phyloP scores from a whole-genome alignment of 1,139 yeast genomes.

The Debaryomycetaceae sp. region DNA sequence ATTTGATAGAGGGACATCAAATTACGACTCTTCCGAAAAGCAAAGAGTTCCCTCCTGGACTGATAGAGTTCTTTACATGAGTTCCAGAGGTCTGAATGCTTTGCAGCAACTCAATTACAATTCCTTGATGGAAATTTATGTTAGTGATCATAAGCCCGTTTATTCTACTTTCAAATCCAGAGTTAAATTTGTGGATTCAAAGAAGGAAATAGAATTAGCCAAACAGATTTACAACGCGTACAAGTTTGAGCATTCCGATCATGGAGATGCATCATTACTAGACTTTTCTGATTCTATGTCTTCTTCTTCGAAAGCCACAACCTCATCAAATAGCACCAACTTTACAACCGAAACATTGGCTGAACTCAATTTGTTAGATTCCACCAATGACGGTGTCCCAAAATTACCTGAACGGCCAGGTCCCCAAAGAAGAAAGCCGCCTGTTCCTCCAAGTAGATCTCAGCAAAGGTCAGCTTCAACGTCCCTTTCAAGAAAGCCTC shows the following conservation, averaged over 20 bases:
- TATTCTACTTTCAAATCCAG: conserved; percentile 67
- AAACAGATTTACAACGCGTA: conserved; percentile 29
- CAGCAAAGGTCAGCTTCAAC: conserved; percentile 5
- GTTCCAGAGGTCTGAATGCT: conserved; percentile 39
- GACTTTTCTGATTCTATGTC: conserved; percentile 14
- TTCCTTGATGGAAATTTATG: conserved; percentile 49
- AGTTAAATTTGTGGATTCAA: conserved; percentile 58
- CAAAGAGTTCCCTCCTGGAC: conserved; percentile 97
- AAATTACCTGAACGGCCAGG: conserved; percentile 16
- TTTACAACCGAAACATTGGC: conserved; percentile 30
- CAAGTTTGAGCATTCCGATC: conserved; percentile 28
- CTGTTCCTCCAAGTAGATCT: conserved; percentile 32
- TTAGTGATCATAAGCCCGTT: conserved; percentile 93
- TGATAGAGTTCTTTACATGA: conserved; percentile 68
- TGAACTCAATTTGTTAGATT: conserved; percentile 37
- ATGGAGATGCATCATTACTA: conserved; percentile 14
- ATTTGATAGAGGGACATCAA: conserved; percentile 82
- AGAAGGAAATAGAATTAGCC: conserved; percentile 27
- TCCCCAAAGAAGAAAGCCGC: conserved; percentile 26
- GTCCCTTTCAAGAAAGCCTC: conserved; percentile 1
- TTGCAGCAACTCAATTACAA: conserved; percentile 59
- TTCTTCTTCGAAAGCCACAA: conserved; percentile 13
- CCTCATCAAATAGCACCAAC: conserved; percentile 10
- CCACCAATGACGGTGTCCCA: conserved; percentile 17
- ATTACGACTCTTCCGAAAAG: conserved; percentile 87